phyloP scores from a whole-genome alignment of 1,284 basidiomycete genomes.

The Phenoliferia sp. region DNA sequence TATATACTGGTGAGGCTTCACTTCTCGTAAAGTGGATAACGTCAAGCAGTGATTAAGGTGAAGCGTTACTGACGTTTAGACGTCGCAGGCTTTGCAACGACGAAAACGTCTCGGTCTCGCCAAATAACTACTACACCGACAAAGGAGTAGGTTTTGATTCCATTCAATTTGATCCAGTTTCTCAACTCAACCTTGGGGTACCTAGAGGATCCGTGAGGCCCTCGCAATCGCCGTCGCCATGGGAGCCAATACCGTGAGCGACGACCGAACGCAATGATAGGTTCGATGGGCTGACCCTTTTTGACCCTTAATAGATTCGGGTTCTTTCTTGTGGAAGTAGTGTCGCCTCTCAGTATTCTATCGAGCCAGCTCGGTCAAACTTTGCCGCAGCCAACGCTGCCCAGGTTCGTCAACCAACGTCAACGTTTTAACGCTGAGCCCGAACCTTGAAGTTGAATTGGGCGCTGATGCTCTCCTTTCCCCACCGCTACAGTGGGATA shows the following conservation, averaged over 20 bases:
- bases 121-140: neutral
- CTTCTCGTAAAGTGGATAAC: neutral
- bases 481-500: neutral
- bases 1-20: neutral
- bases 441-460: neutral
- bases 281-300: neutral
- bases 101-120: conserved; percentile 1
- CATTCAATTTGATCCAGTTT: neutral
- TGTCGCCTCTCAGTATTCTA: neutral
- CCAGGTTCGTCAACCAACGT: neutral
- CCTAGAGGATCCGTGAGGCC: conserved; percentile 23
- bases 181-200: neutral
- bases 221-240: conserved; percentile 29
- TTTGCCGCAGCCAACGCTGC: neutral
- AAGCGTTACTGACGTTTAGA: neutral
- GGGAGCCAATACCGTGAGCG: conserved; percentile 24
- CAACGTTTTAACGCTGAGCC: too few species aligned
- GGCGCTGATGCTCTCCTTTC: neutral
- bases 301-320: neutral
- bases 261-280: too few species aligned
- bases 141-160: neutral
- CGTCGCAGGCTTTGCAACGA: conserved; percentile 11
- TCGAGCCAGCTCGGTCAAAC: neutral
- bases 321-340: neutral
- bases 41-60: neutral